phyloP scores from a whole-genome alignment of 345 rosid species.

The Triadica sebifera region DNA sequence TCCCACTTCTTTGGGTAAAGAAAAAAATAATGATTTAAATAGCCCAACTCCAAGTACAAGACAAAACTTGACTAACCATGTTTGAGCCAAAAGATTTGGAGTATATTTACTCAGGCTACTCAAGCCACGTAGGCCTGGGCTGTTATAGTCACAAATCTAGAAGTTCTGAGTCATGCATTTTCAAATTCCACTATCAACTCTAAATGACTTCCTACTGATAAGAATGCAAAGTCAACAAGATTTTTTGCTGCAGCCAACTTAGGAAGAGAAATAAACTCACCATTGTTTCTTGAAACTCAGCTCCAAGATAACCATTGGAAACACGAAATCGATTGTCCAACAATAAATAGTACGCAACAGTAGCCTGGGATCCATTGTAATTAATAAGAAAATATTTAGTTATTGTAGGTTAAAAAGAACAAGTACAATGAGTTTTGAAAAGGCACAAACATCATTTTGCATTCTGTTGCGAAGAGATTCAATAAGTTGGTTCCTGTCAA shows the following conservation, averaged over 20 bases:
- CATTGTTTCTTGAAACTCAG: constrained; percentile 69
- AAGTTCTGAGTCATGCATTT: not conserved
- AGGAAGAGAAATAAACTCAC: constrained; percentile 35
- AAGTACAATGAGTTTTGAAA: constrained; percentile 14
- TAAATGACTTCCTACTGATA: not conserved
- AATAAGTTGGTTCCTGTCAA: constrained; percentile 60
- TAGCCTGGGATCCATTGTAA: constrained; percentile 56
- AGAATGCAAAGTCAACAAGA: not conserved
- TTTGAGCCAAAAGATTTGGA: no score
- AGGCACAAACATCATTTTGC: constrained; percentile 64
- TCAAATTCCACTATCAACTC: not conserved
- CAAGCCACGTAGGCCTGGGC: not conserved
- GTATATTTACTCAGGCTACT: no score
- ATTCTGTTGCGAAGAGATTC: constrained; percentile 78
- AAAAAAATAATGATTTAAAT: no score
- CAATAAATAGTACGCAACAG: constrained; percentile 85
- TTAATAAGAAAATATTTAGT: not conserved
- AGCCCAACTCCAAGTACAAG: no score
- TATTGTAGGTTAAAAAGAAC: not conserved
- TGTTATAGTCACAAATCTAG: not conserved
- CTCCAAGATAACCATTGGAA: constrained; percentile 73
- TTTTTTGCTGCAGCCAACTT: not conserved
- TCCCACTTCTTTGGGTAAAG: no score
- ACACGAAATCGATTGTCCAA: constrained; percentile 75
- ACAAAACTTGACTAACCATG: no score